phyloP scores from a whole-genome alignment of 176 grass and related monocot species.

The Oryza coarctata region DNA sequence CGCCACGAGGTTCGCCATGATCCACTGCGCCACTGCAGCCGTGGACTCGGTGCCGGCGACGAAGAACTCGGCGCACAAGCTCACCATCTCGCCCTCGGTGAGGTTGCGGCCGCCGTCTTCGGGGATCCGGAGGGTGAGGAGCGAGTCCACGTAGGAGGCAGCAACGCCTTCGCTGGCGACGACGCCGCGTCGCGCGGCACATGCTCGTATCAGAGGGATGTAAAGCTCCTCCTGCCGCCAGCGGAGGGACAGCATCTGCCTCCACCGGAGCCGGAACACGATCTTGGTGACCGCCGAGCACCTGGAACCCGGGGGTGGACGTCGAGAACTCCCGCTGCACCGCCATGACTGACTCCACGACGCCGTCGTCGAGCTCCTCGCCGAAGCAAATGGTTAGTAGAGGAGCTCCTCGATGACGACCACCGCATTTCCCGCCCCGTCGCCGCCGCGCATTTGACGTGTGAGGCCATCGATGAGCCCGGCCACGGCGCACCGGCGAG shows the following conservation, averaged over 20 bases:
- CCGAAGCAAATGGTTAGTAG: constrained; percentile 74
- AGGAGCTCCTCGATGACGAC: constrained; percentile 37
- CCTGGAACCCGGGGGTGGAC: constrained; percentile 39
- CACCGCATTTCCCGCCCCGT: not conserved
- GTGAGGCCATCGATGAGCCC: not conserved
- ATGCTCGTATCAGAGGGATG: constrained; percentile 43
- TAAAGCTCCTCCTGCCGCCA: constrained; percentile 51
- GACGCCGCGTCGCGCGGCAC: not conserved
- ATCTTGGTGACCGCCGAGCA: constrained; percentile 51
- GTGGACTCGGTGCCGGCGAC: constrained; percentile 51
- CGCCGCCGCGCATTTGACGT: not conserved
- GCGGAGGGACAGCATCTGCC: constrained; percentile 38
- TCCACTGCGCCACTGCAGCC: constrained; percentile 45
- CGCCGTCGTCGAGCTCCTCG: constrained; percentile 16
- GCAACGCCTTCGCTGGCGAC: constrained; percentile 19
- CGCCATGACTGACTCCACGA: constrained; percentile 32
- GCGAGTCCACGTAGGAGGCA: constrained; percentile 29
- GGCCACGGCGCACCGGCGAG: constrained; percentile 8
- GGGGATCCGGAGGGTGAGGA: constrained; percentile 20
- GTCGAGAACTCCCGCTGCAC: constrained; percentile 30
- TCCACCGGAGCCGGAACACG: constrained; percentile 57
- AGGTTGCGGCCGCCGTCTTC: constrained; percentile 31
- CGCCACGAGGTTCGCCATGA: constrained; percentile 49
- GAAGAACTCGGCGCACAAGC: constrained; percentile 54
- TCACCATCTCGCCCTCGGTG: constrained; percentile 45